Evolutionary conservation across 495 filamentous ascomycete species (phyloP), one percentile per base, ranked within the genome.

Genomic region (Sordaria brevicollis): DNA sequence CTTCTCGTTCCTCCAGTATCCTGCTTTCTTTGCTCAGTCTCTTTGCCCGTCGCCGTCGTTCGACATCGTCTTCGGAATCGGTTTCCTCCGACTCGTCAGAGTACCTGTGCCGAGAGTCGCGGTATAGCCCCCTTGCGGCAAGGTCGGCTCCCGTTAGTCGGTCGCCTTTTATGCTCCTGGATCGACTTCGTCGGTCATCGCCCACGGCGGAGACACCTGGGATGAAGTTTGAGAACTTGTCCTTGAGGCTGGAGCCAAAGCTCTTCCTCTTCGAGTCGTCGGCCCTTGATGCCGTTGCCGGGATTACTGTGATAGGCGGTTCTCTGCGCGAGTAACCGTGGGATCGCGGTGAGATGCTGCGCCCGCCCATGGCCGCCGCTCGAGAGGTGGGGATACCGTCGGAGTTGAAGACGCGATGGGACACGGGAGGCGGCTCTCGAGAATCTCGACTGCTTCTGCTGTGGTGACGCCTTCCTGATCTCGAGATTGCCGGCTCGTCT

Each of bases 41-140:
- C 73, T 66, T 8, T 69, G 65, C 25, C 71, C 62, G 10, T 74
- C 78, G 73, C 71, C 75, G 75, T 35, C 81, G 69, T 13, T 81
- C 81, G 13, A 78, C 41, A 25, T 84, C 75, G 17, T 70, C 70
- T 5, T 72, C 74, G 8, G 67, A 69, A 21, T 77, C 75, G n/a
- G 74, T 66, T 4, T 72, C 62, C 17, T 73, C 72, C 15, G 68
- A 70, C 15, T 75, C 69, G 9, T 77, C 71, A 2, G 77, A 77
- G 66, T 70, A 76, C 15, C 68, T 38, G 66, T 66, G 71, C 31
- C 71, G 65, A 5, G 76, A 75, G 33, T 62, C 25, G 5, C 49
- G 49, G 49, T 62, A 62, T 2, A 62, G 6, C 25, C 33, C 25
- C 25, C 49, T 62, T 31, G 25, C 49, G 49, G 49, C 49, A 29